A percentile compares a stretch with the other conserved stretches of the same genome.
phyloP scores from a whole-genome alignment of 768 basidiomycete genomes.

The Xerocomellus dryophilus region DNA sequence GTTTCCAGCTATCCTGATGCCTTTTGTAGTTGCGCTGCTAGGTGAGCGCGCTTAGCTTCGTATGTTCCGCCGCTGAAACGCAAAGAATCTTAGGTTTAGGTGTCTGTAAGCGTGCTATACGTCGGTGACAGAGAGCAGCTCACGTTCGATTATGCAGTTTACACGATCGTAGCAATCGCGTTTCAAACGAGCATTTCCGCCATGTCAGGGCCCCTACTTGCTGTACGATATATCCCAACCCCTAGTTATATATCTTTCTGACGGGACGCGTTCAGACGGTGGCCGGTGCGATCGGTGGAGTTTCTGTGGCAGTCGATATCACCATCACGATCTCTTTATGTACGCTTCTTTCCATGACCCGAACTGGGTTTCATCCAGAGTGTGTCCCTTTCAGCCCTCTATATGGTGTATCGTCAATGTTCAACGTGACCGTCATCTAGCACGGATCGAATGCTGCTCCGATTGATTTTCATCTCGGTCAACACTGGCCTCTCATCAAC shows the following conservation, averaged over 20 bases:
- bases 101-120: slow-evolving; percentile 5
- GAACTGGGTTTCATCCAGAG: background rate
- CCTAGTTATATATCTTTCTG: background rate
- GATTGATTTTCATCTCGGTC: slow-evolving; percentile 26
- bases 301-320: slow-evolving; percentile 17
- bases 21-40: slow-evolving; percentile 18
- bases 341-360: slow-evolving; percentile 7
- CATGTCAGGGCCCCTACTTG: slow-evolving; percentile 19
- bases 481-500: slow-evolving; percentile 26
- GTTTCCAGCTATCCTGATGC: slow-evolving; percentile 15
- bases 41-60: slow-evolving; percentile 5
- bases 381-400: background rate
- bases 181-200: slow-evolving; percentile 16
- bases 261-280: slow-evolving; percentile 11
- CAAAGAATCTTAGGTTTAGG: slow-evolving; percentile 12
- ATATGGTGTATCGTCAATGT: background rate
- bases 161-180: background rate
- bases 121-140: background rate
- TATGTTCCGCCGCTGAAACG: background rate
- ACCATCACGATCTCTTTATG: slow-evolving; percentile 19
- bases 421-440: slow-evolving; percentile 10
- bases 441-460: slow-evolving; percentile 24
- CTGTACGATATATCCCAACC: slow-evolving; percentile 5
- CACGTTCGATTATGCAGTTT: slow-evolving; percentile 5
- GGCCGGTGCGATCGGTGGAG: slow-evolving; percentile 14